These are phyloP conservation scores for Streptanthus diversifolius DNA, from an alignment of 345 rosid genomes.

Conservation along the genomic window DNA sequence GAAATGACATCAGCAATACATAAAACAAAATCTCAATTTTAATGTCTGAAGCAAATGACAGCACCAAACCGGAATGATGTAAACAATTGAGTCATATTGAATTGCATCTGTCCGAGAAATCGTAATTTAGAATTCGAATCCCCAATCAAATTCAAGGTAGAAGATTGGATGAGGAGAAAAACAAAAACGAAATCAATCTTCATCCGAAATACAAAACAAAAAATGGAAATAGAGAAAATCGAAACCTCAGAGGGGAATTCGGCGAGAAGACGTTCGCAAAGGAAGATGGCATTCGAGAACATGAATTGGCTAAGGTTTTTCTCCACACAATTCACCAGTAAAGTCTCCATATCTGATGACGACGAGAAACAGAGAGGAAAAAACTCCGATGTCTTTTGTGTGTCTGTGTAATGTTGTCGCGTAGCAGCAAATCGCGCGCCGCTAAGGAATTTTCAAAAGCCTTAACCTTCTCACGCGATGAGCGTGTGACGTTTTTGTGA, in stretches of 20 bases:
- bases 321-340: constrained; percentile 43
- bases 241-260: constrained; percentile 79
- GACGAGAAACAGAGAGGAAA: not conserved
- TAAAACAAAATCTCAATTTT: too few species aligned
- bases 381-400: not conserved
- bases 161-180: not conserved
- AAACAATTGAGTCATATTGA: not conserved
- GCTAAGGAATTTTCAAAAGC: constrained; percentile 32
- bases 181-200: not conserved
- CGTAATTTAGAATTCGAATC: too few species aligned
- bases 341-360: constrained; percentile 29
- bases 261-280: constrained; percentile 86
- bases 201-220: too few species aligned
- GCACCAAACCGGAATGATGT: not conserved
- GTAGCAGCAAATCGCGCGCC: constrained; percentile 32
- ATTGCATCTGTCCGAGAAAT: not conserved
- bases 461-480: constrained; percentile 14
- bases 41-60: not conserved
- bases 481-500: constrained; percentile 9
- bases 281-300: constrained; percentile 72
- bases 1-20: too few species aligned
- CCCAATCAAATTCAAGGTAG: not conserved
- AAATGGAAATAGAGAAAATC: not conserved
- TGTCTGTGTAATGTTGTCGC: constrained; percentile 1
- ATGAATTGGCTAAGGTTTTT: constrained; percentile 66